These are phyloP conservation scores for Thielaviopsis euricoi DNA, from an alignment of 2,329 filamentous ascomycete genomes.

Conservation along the genomic window DNA sequence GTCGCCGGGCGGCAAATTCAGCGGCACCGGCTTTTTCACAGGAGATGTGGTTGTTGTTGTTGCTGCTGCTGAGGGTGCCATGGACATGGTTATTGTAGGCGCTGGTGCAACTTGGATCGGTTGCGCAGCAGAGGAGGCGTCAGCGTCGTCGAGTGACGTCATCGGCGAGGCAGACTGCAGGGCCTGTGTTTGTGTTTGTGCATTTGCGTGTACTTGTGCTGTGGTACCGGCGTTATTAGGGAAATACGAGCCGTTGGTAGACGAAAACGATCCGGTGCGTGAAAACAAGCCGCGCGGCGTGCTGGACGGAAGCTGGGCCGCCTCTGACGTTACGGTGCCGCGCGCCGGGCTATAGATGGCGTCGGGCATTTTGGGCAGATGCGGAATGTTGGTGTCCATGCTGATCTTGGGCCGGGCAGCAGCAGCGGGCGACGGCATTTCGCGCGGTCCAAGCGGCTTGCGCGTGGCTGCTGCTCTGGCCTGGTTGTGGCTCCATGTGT, in stretches of 20 bases:
- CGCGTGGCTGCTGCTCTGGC: constrained; percentile 37
- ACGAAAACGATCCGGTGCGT: constrained; percentile 34
- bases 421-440: constrained; percentile 33
- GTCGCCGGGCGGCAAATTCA: constrained; percentile 37
- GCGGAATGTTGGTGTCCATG: constrained; percentile 34
- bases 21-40: neutral
- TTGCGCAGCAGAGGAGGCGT: neutral
- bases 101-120: neutral
- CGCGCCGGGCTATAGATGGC: constrained; percentile 66
- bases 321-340: constrained; percentile 49
- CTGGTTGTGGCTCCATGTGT: constrained; percentile 20
- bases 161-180: neutral
- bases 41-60: neutral
- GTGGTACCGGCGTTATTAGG: neutral
- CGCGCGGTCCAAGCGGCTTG: constrained; percentile 35
- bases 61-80: neutral
- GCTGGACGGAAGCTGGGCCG: constrained; percentile 47
- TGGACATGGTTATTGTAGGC: neutral
- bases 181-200: neutral
- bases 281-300: constrained; percentile 47
- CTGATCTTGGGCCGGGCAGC: constrained; percentile 29
- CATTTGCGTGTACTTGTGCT: neutral
- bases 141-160: neutral
- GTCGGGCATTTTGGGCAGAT: constrained; percentile 53
- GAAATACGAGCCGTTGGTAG: constrained; percentile 2